Evolutionary conservation across 2,329 filamentous ascomycete species (phyloP), one percentile per base, ranked within the genome.

Genomic region (Capronia coronata): DNA sequence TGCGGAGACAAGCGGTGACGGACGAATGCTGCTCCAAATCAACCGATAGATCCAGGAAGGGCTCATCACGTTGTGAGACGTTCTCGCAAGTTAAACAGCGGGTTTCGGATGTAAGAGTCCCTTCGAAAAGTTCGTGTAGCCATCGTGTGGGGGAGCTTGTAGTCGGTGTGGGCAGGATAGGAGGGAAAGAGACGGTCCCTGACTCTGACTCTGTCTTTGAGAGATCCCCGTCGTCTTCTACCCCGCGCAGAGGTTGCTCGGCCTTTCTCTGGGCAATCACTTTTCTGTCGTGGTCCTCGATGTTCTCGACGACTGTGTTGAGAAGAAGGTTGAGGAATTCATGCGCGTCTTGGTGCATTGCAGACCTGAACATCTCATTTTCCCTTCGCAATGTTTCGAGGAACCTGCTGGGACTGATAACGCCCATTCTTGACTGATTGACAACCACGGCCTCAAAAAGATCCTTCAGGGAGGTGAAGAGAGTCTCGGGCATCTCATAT

Each of bases 341-440:
- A 67, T 98, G 93, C 1, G 93, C 93, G 65, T 98, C 93, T 66
- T 98, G 93, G 67, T 98, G 93, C 87, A 96, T 95, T 2, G 90
- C 87, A 32, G 89, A 91, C 51, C 89, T 83, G 63, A 98, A 98
- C 84, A 95, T 90, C 67, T 98, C 93, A 65, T 98, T 94, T 61
- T 97, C 88, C 55, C 86, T 81, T 64, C 90, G 87, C 63, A 98
- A 82, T 21, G 96, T 90, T 64, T 98, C 91, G 29, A 98, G 75
- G 57, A 98, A 96, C 55, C 90, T 84, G 62, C 91, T 84, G 1
- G 93, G 93, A 63, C 90, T 94, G 35, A 97, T 77, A 9, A 98
- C 88, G 13, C 93, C 93, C 5, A 87, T 93, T 48, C 89, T 82
- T 34, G 86, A 86, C 52, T 80, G 75, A 66, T 87, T 89, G 45